Evolutionary conservation across 768 basidiomycete species (phyloP), one percentile per base, ranked within the genome.

Genomic region (Agaricus sinodeliciosus): DNA sequence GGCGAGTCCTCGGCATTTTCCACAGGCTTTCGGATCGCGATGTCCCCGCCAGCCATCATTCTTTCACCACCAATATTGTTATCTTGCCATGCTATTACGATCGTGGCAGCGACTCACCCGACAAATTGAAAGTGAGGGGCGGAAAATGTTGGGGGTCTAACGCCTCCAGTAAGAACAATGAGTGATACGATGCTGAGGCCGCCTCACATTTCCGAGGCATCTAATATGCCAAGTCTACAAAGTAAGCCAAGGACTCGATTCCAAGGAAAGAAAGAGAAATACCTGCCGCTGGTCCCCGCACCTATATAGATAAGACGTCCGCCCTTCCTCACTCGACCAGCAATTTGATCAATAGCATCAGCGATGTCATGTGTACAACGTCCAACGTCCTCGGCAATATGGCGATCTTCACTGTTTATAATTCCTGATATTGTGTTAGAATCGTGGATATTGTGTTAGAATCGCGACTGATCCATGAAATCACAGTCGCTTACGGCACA

Each of bases 221-320:
- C 67, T 18, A 71, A 58, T 19, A 71, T 59, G 34, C 69, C 69
- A 7, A 71, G 59, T 12, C 67, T 53, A 18, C 4, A 25, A 13
- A n/a, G n/a, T 37, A 25, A 44, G 26, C 25, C 22, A 9, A 5
- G 25, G 8, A 31, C 7, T 31, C 7, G 11, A 12, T n/a, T 19
- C 13, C 11, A 31, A 7, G 28, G 41, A 9, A 41, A 35, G 39
- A 19, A 18, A 4, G 15, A 31, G 26, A 57, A 55, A 28, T 40
- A 67, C 69, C 68, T 62, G 36, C 69, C 69, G 22, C 68, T 69
- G 8, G 63, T 65, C n/a, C 69, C 69, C 4, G 69, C 68, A 31
- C 69, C 69, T 55, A 70, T 64, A 51, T 69, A 69, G 22, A 71
- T 39, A 18, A 71, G 55, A 28, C 69, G 60, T 22, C 69, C 69